A percentile compares a stretch with the other conserved stretches of the same genome.
These are phyloP conservation scores for Penicillium psychrofluorescens DNA, from an alignment of 495 filamentous ascomycete species.

Conservation along the genomic window DNA sequence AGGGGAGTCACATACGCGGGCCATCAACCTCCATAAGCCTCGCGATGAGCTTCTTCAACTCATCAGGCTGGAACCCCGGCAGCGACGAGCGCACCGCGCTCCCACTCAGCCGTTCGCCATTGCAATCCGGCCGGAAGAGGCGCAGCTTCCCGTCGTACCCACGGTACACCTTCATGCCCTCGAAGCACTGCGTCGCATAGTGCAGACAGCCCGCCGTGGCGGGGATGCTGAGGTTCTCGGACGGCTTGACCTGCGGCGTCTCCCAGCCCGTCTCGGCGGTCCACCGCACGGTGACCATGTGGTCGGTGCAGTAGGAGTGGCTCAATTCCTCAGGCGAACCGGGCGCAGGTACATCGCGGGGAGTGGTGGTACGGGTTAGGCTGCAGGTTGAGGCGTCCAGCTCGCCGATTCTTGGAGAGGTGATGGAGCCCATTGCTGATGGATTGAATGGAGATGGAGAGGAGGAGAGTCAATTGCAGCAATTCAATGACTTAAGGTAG, in stretches of 20 bases:
- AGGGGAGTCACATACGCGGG: constrained; percentile 21
- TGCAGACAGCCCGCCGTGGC: constrained; percentile 82
- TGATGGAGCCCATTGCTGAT: constrained; percentile 27
- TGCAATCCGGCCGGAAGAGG: constrained; percentile 76
- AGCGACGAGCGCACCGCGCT: constrained; percentile 70
- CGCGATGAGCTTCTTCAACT: constrained; percentile 70
- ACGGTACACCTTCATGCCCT: constrained; percentile 83
- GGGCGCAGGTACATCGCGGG: constrained; percentile 60
- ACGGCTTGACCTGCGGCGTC: constrained; percentile 70
- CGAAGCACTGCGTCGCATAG: constrained; percentile 90
- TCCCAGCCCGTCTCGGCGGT: constrained; percentile 61
- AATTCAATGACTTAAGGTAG: no score
- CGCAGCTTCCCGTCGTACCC: constrained; percentile 75
- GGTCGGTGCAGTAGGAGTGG: constrained; percentile 68
- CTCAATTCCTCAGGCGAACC: constrained; percentile 43
- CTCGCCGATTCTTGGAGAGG: constrained; percentile 26
- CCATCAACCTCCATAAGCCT: constrained; percentile 50
- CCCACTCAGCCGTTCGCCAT: constrained; percentile 63
- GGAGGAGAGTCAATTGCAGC: no score
- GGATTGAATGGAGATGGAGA: background rate
- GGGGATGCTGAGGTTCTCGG: constrained; percentile 71
- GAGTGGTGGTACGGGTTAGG: constrained; percentile 57
- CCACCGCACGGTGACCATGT: constrained; percentile 82
- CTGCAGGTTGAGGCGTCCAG: constrained; percentile 71
- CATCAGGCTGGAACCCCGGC: constrained; percentile 62